A percentile compares a stretch with the other conserved stretches of the same genome.
These are phyloP conservation scores for Auriscalpium microsporum DNA, from an alignment of 768 basidiomycete genomes.

Conservation along the genomic window DNA sequence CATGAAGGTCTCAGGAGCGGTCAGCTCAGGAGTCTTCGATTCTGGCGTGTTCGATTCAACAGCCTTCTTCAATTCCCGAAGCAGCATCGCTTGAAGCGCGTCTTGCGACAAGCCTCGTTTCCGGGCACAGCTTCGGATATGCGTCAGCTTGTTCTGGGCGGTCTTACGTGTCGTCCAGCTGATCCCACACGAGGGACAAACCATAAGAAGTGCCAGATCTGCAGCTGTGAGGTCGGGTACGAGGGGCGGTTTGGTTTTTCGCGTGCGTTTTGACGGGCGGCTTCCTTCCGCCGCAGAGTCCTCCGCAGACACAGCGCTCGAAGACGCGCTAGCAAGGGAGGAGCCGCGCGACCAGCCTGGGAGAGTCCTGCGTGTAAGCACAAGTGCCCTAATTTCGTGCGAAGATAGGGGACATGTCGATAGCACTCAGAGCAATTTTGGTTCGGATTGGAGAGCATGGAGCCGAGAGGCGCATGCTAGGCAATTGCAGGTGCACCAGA, in stretches of 20 bases:
- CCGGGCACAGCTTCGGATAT: constrained; percentile 62
- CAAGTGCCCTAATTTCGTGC: neutral
- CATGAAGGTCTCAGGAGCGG: constrained; percentile 7
- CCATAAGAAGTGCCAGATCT: constrained; percentile 39
- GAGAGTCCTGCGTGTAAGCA: neutral
- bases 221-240: constrained; percentile 33
- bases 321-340: neutral
- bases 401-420: neutral
- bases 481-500: too few relatives aligned
- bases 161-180: constrained; percentile 68
- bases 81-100: constrained; percentile 45
- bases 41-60: neutral
- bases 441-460: too few relatives aligned
- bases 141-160: constrained; percentile 49
- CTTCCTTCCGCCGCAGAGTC: neutral
- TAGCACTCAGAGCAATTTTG: too few relatives aligned
- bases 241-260: neutral
- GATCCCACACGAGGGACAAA: constrained; percentile 57
- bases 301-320: neutral
- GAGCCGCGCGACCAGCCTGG: neutral
- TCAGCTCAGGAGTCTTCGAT: neutral
- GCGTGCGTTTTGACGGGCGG: constrained; percentile 6
- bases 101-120: constrained; percentile 46
- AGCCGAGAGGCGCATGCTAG: too few relatives aligned
- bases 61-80: constrained; percentile 32